A percentile compares a stretch with the other conserved stretches of the same genome.
Evolutionary conservation across 768 basidiomycete genomes (phyloP).

Genomic region (Agrocybe pediades): DNA sequence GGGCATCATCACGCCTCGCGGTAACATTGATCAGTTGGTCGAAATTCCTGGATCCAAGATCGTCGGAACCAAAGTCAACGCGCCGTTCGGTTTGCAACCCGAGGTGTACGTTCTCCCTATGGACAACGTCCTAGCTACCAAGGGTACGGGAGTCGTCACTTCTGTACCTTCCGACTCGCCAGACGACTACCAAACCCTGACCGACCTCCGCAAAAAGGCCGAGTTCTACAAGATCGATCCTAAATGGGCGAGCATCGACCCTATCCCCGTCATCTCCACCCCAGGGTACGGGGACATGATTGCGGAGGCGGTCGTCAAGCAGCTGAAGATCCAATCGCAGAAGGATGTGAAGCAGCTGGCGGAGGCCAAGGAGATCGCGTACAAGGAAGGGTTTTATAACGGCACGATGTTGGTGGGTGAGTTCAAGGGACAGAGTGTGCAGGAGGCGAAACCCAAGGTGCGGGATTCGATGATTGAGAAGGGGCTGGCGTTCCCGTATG

Average conservation of each 20-base stretch:
- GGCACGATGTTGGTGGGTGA: conserved; percentile 92
- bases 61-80: conserved; percentile 87
- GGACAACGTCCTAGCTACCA: conserved; percentile 96
- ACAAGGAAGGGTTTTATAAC: conserved; percentile 97
- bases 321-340: conserved; percentile 93
- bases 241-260: conserved; percentile 82
- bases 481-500: conserved; percentile 85
- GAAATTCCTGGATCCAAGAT: conserved; percentile 81
- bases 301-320: conserved; percentile 79
- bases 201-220: conserved; percentile 93
- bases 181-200: conserved; percentile 89
- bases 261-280: conserved; percentile 85
- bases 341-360: conserved; percentile 92
- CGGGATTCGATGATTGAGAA: conserved; percentile 78
- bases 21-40: conserved; percentile 69
- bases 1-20: conserved; percentile 73
- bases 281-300: conserved; percentile 92
- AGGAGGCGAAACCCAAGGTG: conserved; percentile 91
- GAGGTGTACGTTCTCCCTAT: conserved; percentile 98
- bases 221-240: conserved; percentile 96
- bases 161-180: conserved; percentile 99
- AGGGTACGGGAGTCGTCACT: conserved; percentile 98
- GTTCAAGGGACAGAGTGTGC: conserved; percentile 85
- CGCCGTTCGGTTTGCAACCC: conserved; percentile 78
- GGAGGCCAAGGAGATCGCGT: conserved; percentile 96